These are phyloP conservation scores for Eleusine indica DNA, from an alignment of 176 grass and related monocot genomes.

Conservation along the genomic window DNA sequence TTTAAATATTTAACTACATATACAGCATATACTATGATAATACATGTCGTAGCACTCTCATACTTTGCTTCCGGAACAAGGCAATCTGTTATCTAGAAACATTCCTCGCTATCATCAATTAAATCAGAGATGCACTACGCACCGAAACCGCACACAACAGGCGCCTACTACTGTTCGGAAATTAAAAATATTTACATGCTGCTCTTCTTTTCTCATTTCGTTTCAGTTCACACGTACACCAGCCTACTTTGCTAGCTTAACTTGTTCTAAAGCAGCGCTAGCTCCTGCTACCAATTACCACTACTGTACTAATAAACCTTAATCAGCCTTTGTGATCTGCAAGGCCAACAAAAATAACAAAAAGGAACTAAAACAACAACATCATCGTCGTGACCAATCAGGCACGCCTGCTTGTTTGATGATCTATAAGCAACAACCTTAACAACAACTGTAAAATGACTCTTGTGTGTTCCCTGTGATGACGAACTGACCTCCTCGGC, in stretches of 20 bases:
- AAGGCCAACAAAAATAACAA: slow-evolving; percentile 38
- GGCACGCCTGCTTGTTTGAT: neutral
- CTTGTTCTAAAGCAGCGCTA: neutral
- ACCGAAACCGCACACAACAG: slow-evolving; percentile 25
- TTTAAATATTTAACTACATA: neutral
- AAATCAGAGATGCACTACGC: neutral
- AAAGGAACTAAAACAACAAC: neutral
- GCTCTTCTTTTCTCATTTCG: neutral
- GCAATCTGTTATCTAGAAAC: slow-evolving; percentile 15
- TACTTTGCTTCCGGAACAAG: slow-evolving; percentile 55
- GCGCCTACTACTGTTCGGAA: neutral
- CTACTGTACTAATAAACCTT: neutral
- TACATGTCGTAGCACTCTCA: slow-evolving; percentile 7
- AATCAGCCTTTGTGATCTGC: slow-evolving; percentile 1
- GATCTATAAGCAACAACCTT: neutral
- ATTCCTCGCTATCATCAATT: slow-evolving; percentile 43
- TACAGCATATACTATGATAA: neutral
- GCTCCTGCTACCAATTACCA: neutral
- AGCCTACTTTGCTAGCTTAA: neutral
- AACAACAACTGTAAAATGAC: neutral
- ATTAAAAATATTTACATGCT: slow-evolving; percentile 15
- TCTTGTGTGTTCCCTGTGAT: neutral
- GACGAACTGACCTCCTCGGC: neutral
- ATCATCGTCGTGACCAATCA: neutral
- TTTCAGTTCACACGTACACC: slow-evolving; percentile 32